phyloP scores from a whole-genome alignment of 495 filamentous ascomycete species.

The Glutinoglossum americanum region DNA sequence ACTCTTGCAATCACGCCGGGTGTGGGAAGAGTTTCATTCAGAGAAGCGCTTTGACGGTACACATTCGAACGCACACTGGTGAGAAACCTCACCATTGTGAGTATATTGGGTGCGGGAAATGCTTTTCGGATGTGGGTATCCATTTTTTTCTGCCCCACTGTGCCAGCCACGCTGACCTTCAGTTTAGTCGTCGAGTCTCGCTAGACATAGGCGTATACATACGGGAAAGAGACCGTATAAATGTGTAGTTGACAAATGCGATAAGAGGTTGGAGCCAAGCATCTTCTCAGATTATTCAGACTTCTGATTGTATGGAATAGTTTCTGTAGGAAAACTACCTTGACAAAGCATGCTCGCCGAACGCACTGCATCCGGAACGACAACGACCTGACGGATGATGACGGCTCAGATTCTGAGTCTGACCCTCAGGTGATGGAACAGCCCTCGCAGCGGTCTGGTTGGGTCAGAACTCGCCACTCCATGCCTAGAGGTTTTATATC shows the following conservation, averaged over 20 bases:
- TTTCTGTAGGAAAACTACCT: constrained; percentile 73
- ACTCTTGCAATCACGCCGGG: constrained; percentile 41
- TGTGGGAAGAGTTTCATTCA: constrained; percentile 87
- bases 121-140: constrained; percentile 56
- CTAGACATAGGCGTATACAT: constrained; percentile 70
- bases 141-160: background rate
- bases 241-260: constrained; percentile 55
- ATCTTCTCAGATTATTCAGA: background rate
- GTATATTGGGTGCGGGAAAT: constrained; percentile 57
- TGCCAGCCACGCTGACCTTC: background rate
- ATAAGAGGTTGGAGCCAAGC: constrained; percentile 41
- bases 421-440: constrained; percentile 1
- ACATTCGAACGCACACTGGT: constrained; percentile 70
- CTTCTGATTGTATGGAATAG: constrained; percentile 21
- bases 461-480: background rate
- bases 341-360: constrained; percentile 61
- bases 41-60: constrained; percentile 67
- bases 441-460: background rate
- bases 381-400: constrained; percentile 6
- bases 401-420: constrained; percentile 12
- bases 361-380: constrained; percentile 40
- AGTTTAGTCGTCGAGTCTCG: constrained; percentile 64
- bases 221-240: constrained; percentile 72
- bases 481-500: background rate
- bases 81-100: constrained; percentile 79